Percentiles rank a stretch among this genome's conserved stretches.
Conservation (phyloP, 345 rosid species). For the Trapa bicornis region DNA sequence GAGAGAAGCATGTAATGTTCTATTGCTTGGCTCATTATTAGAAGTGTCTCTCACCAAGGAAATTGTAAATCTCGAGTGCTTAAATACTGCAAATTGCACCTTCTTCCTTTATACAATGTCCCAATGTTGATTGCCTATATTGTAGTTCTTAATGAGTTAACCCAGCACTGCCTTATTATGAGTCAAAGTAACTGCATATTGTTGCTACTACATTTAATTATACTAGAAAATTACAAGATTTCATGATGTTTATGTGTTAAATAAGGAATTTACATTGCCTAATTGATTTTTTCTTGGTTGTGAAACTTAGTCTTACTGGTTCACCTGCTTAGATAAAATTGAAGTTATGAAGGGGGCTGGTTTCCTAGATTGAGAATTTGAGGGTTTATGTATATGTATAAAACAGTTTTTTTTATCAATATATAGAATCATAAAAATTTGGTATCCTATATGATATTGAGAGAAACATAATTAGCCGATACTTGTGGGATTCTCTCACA, state of each 20-base stretch:
- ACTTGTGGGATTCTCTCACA: neutral
- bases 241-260: neutral
- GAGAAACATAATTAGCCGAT: neutral
- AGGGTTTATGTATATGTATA: too few species aligned
- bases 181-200: neutral
- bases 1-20: conserved; percentile 66
- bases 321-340: neutral
- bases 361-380: neutral
- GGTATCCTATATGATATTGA: neutral
- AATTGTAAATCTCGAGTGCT: neutral
- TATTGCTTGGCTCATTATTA: neutral
- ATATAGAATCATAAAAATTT: too few species aligned
- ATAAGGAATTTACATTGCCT: neutral
- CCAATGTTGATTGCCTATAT: neutral
- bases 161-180: too few species aligned
- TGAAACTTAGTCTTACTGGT: neutral
- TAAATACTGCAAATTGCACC: neutral
- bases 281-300: neutral
- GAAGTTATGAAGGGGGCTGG: neutral
- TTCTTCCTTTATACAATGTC: neutral
- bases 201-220: neutral
- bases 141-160: neutral
- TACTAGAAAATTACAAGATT: neutral
- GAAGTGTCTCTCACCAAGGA: neutral
- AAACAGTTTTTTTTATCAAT: too few species aligned